A percentile compares a stretch with the other conserved stretches of the same genome.
Evolutionary conservation across 192 early-diverging fungal species (phyloP).

Genomic region (Entomortierella parvispora): DNA sequence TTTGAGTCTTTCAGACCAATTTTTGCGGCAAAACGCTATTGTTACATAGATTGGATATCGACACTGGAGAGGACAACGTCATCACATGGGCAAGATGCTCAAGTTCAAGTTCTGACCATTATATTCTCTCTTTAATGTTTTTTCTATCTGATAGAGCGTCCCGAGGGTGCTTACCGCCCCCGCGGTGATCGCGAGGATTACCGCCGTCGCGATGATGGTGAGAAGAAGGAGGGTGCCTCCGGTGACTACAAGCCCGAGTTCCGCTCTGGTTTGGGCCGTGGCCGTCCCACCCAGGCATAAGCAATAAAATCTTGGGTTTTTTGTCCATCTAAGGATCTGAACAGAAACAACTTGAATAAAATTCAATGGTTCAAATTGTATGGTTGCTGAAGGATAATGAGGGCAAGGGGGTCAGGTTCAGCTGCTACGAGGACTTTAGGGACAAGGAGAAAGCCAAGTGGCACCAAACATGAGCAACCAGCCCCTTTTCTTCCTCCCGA

Average conservation of each 20-base stretch:
- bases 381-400: not conserved
- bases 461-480: not conserved
- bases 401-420: not conserved
- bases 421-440: too few relatives aligned
- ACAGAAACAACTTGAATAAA: constrained; percentile 8
- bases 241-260: constrained; percentile 98
- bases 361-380: constrained; percentile 11
- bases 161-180: constrained; percentile 67
- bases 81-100: too few relatives aligned
- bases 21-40: too few relatives aligned
- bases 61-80: too few relatives aligned
- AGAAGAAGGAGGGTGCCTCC: constrained; percentile 93
- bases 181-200: constrained; percentile 89
- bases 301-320: constrained; percentile 27
- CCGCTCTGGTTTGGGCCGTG: constrained; percentile 93
- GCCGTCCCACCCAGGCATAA: constrained; percentile 59
- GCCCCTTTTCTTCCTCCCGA: not conserved
- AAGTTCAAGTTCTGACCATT: constrained; percentile 35
- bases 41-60: too few relatives aligned
- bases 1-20: too few relatives aligned
- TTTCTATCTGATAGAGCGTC: constrained; percentile 60
- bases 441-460: not conserved
- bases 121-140: not conserved
- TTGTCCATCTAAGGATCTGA: not conserved
- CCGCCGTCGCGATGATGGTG: constrained; percentile 82